Base-by-base conservation (phyloP, 1,284 basidiomycete genomes). In the Phaffia rhodozyma region DNA sequence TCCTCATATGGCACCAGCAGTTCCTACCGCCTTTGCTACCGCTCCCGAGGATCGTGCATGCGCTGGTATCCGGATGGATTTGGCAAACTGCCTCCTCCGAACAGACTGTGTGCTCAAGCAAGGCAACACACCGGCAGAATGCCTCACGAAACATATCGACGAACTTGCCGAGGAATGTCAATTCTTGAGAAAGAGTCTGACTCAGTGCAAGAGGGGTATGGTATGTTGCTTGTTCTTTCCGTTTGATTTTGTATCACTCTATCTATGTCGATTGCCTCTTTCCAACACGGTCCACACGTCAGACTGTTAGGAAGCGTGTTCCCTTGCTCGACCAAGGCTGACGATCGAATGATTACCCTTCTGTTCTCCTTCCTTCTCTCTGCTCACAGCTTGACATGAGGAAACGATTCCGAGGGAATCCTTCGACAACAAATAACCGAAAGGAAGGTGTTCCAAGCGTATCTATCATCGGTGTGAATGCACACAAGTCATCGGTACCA, bases 101-200 rank as follows among this genome's bases (percentile, higher is more conserved):
- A 57, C 64, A 23, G 48, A 61, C 43, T 66, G 64, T 50, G 64
- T 66, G 34, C 64, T 66, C 25, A 56, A 55, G 9, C 29, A 66
- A 11, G 55, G 55, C 2, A 34, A 32, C 27, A 62, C 60, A 23
- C 64, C 64, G 18, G 21, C 54, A 30, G 64, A 66, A 21, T 66
- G 64, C 21, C 25, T 66, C 6, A 16, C 54, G 51, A 50, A 59
- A 16, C 49, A 65, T 51, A 30, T 29, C 7, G 64, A 66, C 23
- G 52, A 56, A 5, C 49, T 66, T 34, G 60, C 64, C 5, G 25
- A 54, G 5, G 64, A 66, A 29, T 66, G 64, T 27, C 64, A 62
- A 49, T 62, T 57, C 56, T 54, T 61, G 29, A 55, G 64, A 43
- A 66, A 61, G 64, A 66, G 60, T 62, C n/a, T 66, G n/a, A 38